phyloP scores from a whole-genome alignment of 768 basidiomycete species.

The Mycena pura region DNA sequence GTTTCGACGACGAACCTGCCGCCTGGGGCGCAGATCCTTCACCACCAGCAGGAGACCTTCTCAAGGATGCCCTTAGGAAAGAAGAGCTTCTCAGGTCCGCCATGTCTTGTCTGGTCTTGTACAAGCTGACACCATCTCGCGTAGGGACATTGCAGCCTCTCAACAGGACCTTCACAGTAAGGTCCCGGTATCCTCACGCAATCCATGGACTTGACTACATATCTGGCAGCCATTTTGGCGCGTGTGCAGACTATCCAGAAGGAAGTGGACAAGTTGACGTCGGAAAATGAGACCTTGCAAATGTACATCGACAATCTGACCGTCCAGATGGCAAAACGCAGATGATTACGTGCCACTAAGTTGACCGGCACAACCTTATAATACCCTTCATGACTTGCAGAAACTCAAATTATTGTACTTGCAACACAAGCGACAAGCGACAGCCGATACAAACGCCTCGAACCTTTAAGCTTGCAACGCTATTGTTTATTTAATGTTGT shows the following conservation, averaged over 20 bases:
- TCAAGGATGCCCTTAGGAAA: conserved; percentile 79
- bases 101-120: neutral
- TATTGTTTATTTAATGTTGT: no score
- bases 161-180: conserved; percentile 81
- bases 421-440: no score
- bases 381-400: no score
- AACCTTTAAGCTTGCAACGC: no score
- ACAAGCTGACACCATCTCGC: neutral
- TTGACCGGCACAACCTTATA: no score
- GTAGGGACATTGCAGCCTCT: conserved; percentile 75
- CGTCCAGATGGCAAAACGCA: conserved; percentile 83
- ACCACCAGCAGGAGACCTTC: conserved; percentile 61
- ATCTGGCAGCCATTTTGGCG: conserved; percentile 61
- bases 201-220: neutral
- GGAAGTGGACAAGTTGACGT: conserved; percentile 81
- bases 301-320: conserved; percentile 92
- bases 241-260: conserved; percentile 74
- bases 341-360: no score
- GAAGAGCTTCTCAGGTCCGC: conserved; percentile 80
- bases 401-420: no score
- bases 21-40: conserved; percentile 56
- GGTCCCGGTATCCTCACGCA: conserved; percentile 26
- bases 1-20: conserved; percentile 44
- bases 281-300: conserved; percentile 83
- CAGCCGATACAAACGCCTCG: no score